Conservation (phyloP, 352 stramenopile species). For the Pythium brachiatum region DNA sequence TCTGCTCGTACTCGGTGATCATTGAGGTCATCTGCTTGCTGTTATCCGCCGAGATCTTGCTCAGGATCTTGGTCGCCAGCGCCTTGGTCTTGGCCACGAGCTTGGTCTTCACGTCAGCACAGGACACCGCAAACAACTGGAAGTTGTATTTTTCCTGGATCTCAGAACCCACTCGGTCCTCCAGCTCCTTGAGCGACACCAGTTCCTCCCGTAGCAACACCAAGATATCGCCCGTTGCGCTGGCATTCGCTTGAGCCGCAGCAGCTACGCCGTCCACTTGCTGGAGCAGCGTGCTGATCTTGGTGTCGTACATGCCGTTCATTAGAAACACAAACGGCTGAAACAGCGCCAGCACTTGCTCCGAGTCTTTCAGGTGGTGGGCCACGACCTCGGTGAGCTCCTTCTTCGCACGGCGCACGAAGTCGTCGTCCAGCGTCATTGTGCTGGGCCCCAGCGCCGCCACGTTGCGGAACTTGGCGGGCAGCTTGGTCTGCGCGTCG, state of each 20-base stretch:
- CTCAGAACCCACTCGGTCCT: slow-evolving; percentile 38
- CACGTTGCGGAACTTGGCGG: slow-evolving; percentile 52
- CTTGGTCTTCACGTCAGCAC: slow-evolving; percentile 85
- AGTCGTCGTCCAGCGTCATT: slow-evolving; percentile 74
- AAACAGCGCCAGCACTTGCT: slow-evolving; percentile 69
- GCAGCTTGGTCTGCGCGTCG: slow-evolving; percentile 77
- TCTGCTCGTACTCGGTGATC: slow-evolving; percentile 85
- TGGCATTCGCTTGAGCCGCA: slow-evolving; percentile 7
- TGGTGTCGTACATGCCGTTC: slow-evolving; percentile 71
- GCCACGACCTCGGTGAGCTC: slow-evolving; percentile 45
- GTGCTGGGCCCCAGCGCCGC: slow-evolving; percentile 79
- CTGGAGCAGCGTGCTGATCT: slow-evolving; percentile 49
- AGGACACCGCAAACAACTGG: slow-evolving; percentile 87
- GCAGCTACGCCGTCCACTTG: slow-evolving; percentile 4
- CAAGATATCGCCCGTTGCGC: slow-evolving; percentile 42
- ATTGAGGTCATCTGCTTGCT: slow-evolving; percentile 82
- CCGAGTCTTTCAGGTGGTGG: slow-evolving; percentile 68
- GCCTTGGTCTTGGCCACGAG: slow-evolving; percentile 72
- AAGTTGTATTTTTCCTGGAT: slow-evolving; percentile 90
- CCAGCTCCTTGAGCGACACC: slow-evolving; percentile 41
- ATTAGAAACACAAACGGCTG: slow-evolving; percentile 75
- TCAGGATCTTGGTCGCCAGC: slow-evolving; percentile 65
- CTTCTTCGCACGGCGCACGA: slow-evolving; percentile 74
- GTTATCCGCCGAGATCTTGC: slow-evolving; percentile 86
- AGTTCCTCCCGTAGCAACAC: slow-evolving; percentile 51